A percentile compares a stretch with the other conserved stretches of the same genome.
Evolutionary conservation across 1,284 basidiomycete genomes (phyloP).

Genomic region (Sanghuangporus weigelae): DNA sequence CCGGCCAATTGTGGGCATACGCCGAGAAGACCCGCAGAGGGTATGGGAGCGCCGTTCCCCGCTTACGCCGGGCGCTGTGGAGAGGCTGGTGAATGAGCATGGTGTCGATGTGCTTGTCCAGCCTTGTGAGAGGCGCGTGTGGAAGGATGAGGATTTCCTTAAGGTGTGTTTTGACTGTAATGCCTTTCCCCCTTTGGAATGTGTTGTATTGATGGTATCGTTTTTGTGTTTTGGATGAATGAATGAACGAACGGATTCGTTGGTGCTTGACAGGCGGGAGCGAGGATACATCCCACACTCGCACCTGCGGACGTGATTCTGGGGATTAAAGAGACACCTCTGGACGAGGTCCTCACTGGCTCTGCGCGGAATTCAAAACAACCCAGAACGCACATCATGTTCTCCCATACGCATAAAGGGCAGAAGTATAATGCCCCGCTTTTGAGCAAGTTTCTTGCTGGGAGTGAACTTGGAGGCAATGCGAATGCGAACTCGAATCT

Average conservation of each 20-base stretch:
- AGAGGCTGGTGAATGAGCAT: constrained; percentile 49
- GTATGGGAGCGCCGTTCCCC: constrained; percentile 89
- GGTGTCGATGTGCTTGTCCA: constrained; percentile 69
- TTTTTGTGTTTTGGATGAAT: neutral
- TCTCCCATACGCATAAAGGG: constrained; percentile 86
- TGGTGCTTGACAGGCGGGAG: constrained; percentile 60
- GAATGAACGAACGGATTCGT: neutral
- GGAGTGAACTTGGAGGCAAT: constrained; percentile 18
- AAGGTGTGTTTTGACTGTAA: constrained; percentile 41
- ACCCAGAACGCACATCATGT: constrained; percentile 75
- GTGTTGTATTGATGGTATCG: neutral
- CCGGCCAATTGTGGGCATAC: constrained; percentile 50
- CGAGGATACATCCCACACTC: constrained; percentile 55
- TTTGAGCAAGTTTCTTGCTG: constrained; percentile 56
- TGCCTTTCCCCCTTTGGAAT: neutral
- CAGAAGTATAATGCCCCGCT: constrained; percentile 82
- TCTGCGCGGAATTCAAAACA: constrained; percentile 31
- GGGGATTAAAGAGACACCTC: constrained; percentile 85
- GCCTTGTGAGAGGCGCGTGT: constrained; percentile 72
- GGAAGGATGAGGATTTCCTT: constrained; percentile 55
- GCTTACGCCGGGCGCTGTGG: constrained; percentile 70
- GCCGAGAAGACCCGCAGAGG: constrained; percentile 73
- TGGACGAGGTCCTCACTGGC: constrained; percentile 51
- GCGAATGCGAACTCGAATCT: neutral
- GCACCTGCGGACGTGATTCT: constrained; percentile 67